phyloP scores from a whole-genome alignment of 2,329 filamentous ascomycete genomes.

The Aspergillus puulaauensis region DNA sequence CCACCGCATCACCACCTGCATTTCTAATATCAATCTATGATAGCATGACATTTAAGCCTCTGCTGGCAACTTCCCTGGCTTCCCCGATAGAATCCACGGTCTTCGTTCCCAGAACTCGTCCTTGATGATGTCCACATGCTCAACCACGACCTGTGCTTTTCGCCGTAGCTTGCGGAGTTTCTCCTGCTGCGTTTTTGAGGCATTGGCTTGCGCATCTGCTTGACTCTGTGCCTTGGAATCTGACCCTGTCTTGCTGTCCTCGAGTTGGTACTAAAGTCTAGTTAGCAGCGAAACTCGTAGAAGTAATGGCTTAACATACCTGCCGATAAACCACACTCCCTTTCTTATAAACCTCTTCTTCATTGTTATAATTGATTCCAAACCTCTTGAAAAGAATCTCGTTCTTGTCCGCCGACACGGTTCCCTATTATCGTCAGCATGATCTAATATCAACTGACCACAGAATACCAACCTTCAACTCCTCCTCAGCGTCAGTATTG shows the following conservation, averaged over 20 bases:
- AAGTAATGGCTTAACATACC: slow-evolving; percentile 42
- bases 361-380: slow-evolving; percentile 96
- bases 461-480: slow-evolving; percentile 61
- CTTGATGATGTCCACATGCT: slow-evolving; percentile 91
- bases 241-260: slow-evolving; percentile 53
- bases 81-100: slow-evolving; percentile 79
- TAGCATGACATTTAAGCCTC: slow-evolving; percentile 11
- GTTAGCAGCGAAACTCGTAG: slow-evolving; percentile 1
- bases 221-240: slow-evolving; percentile 18
- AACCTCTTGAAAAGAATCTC: slow-evolving; percentile 90
- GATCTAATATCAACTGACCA: background rate
- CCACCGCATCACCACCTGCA: slow-evolving; percentile 1
- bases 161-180: slow-evolving; percentile 77
- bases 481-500: slow-evolving; percentile 75
- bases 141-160: slow-evolving; percentile 77
- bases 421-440: slow-evolving; percentile 59
- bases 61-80: slow-evolving; percentile 68
- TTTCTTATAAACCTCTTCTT: slow-evolving; percentile 88
- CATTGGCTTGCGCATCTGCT: slow-evolving; percentile 33
- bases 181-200: slow-evolving; percentile 78
- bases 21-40: slow-evolving; percentile 1
- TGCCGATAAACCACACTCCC: slow-evolving; percentile 87
- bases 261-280: slow-evolving; percentile 63
- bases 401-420: slow-evolving; percentile 84
- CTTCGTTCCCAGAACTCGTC: slow-evolving; percentile 89